A percentile compares a stretch with the other conserved stretches of the same genome.
Conservation (phyloP, 1,284 basidiomycete species). For the Schizophyllum amplum region DNA sequence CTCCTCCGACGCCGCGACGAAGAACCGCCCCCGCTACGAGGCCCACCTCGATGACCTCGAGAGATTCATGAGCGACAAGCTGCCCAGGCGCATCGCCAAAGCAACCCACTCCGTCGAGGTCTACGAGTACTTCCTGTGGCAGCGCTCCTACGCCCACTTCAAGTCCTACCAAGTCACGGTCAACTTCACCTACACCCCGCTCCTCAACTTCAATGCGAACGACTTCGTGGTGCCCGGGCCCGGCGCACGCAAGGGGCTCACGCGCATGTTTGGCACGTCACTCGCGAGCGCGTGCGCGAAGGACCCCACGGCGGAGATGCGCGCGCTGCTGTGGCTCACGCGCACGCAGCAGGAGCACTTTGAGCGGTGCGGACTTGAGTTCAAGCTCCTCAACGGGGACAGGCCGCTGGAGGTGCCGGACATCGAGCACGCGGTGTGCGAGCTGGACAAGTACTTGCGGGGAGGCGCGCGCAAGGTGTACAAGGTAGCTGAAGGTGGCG, state of each 20-base stretch:
- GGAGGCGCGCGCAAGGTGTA: conserved; percentile 23
- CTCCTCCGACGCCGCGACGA: conserved; percentile 33
- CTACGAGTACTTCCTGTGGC: conserved; percentile 44
- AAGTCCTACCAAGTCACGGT: conserved; percentile 49
- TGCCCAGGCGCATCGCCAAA: conserved; percentile 32
- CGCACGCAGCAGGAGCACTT: conserved; percentile 46
- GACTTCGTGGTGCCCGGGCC: conserved; percentile 57
- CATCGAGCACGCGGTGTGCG: conserved; percentile 61
- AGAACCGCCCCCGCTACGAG: conserved; percentile 45
- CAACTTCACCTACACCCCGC: conserved; percentile 43
- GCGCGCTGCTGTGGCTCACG: conserved; percentile 49
- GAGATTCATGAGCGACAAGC: conserved; percentile 41
- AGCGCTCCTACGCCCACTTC: conserved; percentile 56
- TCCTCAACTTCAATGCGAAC: conserved; percentile 47
- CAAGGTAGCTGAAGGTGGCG: conserved; percentile 21
- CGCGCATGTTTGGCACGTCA: conserved; percentile 38
- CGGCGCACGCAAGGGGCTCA: conserved; percentile 47
- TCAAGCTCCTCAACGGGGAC: conserved; percentile 29
- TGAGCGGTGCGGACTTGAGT: conserved; percentile 37
- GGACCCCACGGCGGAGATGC: conserved; percentile 33
- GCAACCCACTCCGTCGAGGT: conserved; percentile 44
- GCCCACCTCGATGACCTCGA: conserved; percentile 52
- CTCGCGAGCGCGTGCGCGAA: conserved; percentile 21
- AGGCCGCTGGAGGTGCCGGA: conserved; percentile 45
- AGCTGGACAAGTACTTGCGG: conserved; percentile 61